Percentiles rank a stretch among this genome's conserved stretches.
Evolutionary conservation across 352 stramenopile species (phyloP).

Genomic region (Paralagenidium karlingii): DNA sequence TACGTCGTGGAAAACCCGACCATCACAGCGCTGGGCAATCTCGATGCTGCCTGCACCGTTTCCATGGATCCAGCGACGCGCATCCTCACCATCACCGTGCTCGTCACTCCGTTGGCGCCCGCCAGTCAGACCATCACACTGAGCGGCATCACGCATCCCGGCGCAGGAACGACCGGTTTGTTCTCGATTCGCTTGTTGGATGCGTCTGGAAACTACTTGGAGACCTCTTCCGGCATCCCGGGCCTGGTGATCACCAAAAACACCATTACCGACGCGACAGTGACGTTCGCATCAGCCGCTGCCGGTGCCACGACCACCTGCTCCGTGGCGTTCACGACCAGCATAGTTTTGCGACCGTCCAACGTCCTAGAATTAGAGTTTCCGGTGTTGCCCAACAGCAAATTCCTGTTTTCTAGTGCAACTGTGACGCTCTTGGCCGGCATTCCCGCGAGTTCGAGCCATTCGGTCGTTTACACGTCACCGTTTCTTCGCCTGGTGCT

Average conservation of each 20-base stretch:
- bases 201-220: conserved; percentile 13
- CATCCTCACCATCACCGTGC: conserved; percentile 23
- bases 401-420: conserved; percentile 15
- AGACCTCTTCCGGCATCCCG: conserved; percentile 15
- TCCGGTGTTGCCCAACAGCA: conserved; percentile 18
- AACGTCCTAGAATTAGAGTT: conserved; percentile 32
- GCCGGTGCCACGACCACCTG: conserved; percentile 19
- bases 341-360: conserved; percentile 19
- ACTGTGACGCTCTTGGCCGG: conserved; percentile 7
- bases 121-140: conserved; percentile 28
- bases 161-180: conserved; percentile 16
- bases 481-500: conserved; percentile 23
- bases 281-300: conserved; percentile 12
- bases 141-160: conserved; percentile 44
- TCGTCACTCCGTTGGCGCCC: conserved; percentile 3
- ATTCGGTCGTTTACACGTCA: conserved; percentile 7
- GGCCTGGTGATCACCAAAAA: conserved; percentile 15
- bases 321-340: conserved; percentile 26
- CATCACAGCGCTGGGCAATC: conserved; percentile 9
- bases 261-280: conserved; percentile 9
- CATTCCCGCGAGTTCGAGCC: conserved; percentile 20
- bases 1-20: conserved; percentile 19
- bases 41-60: conserved; percentile 10
- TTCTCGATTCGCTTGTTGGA: conserved; percentile 28
- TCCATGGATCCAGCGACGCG: conserved; percentile 10